Conservation (phyloP, 2,329 filamentous ascomycete genomes). For the Dactylellina leptospora region DNA sequence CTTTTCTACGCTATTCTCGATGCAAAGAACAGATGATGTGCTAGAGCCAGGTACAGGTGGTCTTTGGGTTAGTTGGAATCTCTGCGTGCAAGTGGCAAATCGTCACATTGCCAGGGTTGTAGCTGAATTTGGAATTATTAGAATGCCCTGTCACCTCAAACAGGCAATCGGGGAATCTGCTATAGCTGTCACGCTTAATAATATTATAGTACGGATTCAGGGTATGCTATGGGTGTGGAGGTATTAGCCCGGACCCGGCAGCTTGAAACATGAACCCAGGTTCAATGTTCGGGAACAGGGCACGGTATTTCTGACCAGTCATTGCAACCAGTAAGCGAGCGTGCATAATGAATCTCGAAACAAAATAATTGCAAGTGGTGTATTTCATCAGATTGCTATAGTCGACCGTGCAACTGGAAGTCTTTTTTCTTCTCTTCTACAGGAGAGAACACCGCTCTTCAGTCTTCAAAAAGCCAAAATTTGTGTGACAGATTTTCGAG, state of each 20-base stretch:
- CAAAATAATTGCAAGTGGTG: background rate
- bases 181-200: slow-evolving; percentile 53
- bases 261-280: slow-evolving; percentile 46
- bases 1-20: slow-evolving; percentile 16
- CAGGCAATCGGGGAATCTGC: slow-evolving; percentile 48
- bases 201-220: slow-evolving; percentile 29
- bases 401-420: background rate
- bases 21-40: background rate
- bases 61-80: slow-evolving; percentile 13
- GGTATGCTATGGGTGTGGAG: slow-evolving; percentile 42
- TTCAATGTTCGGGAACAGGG: slow-evolving; percentile 44
- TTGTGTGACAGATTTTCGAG: slow-evolving; percentile 45
- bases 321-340: slow-evolving; percentile 47
- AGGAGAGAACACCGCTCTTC: background rate
- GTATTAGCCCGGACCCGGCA: slow-evolving; percentile 40
- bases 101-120: slow-evolving; percentile 44
- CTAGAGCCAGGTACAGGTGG: slow-evolving; percentile 1
- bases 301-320: slow-evolving; percentile 35
- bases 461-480: slow-evolving; percentile 10
- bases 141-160: slow-evolving; percentile 43
- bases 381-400: slow-evolving; percentile 6
- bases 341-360: slow-evolving; percentile 44
- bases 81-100: slow-evolving; percentile 31
- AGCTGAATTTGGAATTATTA: slow-evolving; percentile 51
- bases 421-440: background rate